These are phyloP conservation scores for Lolium perenne DNA, from an alignment of 176 grass and related monocot genomes.

Conservation along the genomic window DNA sequence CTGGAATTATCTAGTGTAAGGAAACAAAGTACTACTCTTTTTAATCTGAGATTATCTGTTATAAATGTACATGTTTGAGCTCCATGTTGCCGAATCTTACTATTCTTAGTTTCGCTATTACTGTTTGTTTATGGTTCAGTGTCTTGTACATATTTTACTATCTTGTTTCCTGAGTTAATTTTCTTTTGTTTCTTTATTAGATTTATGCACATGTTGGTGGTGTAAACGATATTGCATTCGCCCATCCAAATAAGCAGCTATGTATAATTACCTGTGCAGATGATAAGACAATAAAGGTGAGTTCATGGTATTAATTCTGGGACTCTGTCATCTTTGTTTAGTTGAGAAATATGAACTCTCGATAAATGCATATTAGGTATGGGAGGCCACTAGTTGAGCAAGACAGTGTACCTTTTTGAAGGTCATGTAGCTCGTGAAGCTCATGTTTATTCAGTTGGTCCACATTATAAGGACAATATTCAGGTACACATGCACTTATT, in stretches of 20 bases:
- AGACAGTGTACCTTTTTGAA: slow-evolving; percentile 82
- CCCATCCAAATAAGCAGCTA: slow-evolving; percentile 94
- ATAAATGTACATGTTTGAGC: too few species aligned
- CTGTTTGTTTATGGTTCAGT: slow-evolving; percentile 30
- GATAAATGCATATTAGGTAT: slow-evolving; percentile 67
- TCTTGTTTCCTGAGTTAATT: slow-evolving; percentile 36
- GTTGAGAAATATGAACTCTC: slow-evolving; percentile 32
- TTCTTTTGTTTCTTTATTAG: slow-evolving; percentile 54
- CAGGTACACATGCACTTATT: slow-evolving; percentile 57
- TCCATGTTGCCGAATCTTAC: too few species aligned
- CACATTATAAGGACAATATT: slow-evolving; percentile 95
- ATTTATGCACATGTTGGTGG: slow-evolving; percentile 97
- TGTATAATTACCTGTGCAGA: slow-evolving; percentile 97
- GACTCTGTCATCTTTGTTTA: slow-evolving; percentile 20
- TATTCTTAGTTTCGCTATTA: slow-evolving; percentile 6
- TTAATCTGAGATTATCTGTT: too few species aligned
- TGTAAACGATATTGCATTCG: slow-evolving; percentile 98
- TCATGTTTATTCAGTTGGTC: slow-evolving; percentile 98
- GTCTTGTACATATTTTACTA: slow-evolving; percentile 29
- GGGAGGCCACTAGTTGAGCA: slow-evolving; percentile 86
- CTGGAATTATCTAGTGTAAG: too few species aligned
- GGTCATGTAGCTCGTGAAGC: slow-evolving; percentile 71
- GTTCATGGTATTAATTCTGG: slow-evolving; percentile 23
- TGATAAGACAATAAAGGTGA: slow-evolving; percentile 96
- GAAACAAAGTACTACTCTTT: too few species aligned